Evolutionary conservation across 192 early-diverging fungal species (phyloP).

Genomic region (Backusella tuberculispora): DNA sequence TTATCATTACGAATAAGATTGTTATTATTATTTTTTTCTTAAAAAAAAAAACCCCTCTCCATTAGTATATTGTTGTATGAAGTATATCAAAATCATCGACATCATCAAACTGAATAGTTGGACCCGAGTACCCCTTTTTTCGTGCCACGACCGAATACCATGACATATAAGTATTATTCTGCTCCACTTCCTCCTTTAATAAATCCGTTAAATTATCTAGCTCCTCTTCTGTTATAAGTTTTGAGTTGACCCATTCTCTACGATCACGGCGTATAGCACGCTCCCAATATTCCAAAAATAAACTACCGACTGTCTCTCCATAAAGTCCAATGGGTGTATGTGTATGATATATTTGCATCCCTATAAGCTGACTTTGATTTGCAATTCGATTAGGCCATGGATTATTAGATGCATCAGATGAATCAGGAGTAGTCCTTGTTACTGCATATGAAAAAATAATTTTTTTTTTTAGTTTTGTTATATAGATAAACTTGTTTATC

Average conservation of each 20-base stretch:
- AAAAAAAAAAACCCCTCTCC: too few species aligned
- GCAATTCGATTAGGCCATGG: conserved; percentile 34
- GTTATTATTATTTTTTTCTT: background rate
- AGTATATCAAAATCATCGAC: conserved; percentile 25
- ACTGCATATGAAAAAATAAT: background rate
- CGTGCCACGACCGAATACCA: conserved; percentile 32
- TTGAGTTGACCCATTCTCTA: conserved; percentile 18
- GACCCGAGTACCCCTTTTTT: conserved; percentile 34
- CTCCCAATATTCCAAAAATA: conserved; percentile 33
- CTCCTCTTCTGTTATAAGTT: conserved; percentile 26
- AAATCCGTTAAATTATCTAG: background rate
- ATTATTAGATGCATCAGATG: conserved; percentile 6
- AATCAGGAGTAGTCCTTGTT: conserved; percentile 10
- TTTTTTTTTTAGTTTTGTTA: background rate
- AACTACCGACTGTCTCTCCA: conserved; percentile 25
- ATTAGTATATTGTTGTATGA: conserved; percentile 17
- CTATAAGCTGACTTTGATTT: conserved; percentile 4
- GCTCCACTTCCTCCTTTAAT: conserved; percentile 23
- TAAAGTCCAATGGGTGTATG: conserved; percentile 29
- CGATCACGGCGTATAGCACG: background rate
- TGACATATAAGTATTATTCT: conserved; percentile 29
- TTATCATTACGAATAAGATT: background rate
- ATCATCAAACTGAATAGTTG: conserved; percentile 35
- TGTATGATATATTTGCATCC: conserved; percentile 28
- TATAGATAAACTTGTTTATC: background rate